Evolutionary conservation across 2,329 filamentous ascomycete species (phyloP).

Genomic region (Penicillium rolfsii): DNA sequence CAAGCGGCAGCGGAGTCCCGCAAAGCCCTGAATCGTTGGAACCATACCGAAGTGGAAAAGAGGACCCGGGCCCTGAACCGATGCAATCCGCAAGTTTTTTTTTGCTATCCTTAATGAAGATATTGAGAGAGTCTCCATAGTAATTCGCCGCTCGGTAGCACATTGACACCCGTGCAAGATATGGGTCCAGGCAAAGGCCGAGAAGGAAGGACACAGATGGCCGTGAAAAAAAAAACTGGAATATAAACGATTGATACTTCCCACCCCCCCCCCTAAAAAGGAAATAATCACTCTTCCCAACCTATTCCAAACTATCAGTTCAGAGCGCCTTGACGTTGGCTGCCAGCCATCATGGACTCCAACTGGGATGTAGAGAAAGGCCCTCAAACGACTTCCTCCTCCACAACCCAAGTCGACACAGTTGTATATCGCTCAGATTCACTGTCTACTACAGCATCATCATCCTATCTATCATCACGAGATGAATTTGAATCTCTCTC

Average conservation of each 20-base stretch:
- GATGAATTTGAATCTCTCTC: constrained; percentile 31
- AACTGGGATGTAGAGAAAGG: constrained; percentile 42
- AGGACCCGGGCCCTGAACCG: constrained; percentile 6
- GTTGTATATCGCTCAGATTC: constrained; percentile 27
- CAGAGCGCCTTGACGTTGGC: not conserved
- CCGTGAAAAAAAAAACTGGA: constrained; percentile 4
- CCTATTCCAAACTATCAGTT: not conserved
- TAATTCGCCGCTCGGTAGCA: constrained; percentile 12
- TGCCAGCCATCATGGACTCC: constrained; percentile 38
- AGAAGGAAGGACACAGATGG: not conserved
- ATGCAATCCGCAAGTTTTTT: constrained; percentile 13
- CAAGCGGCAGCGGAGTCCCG: constrained; percentile 2
- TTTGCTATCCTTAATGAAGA: constrained; percentile 6
- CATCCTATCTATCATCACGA: constrained; percentile 28
- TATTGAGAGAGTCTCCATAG: constrained; percentile 15
- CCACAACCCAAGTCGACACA: constrained; percentile 17
- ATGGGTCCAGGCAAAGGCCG: constrained; percentile 11
- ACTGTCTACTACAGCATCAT: constrained; percentile 24
- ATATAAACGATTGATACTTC: constrained; percentile 8
- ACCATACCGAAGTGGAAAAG: not conserved
- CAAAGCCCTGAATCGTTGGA: not conserved
- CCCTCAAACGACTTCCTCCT: constrained; percentile 14
- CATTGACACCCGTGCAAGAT: not conserved
- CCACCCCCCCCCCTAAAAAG: not conserved
- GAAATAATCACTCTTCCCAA: not conserved